Percentiles rank a stretch among this genome's conserved stretches.
Evolutionary conservation across 257 asterid species (phyloP).

Genomic region (Striga asiatica): DNA sequence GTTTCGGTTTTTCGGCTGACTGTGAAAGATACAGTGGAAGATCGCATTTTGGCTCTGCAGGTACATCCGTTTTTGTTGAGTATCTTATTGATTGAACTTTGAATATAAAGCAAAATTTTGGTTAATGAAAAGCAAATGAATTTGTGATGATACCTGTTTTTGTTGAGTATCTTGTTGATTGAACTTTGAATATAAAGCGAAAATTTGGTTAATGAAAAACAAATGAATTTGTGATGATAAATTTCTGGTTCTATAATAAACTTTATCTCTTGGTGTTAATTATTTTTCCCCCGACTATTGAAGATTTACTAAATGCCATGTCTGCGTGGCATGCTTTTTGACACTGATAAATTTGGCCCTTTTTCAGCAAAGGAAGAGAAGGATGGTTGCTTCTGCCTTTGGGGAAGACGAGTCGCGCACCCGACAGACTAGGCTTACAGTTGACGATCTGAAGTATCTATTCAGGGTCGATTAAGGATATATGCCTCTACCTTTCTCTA

Average conservation of each 20-base stretch:
- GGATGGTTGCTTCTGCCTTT: conserved; percentile 90
- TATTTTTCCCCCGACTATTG: too few relatives aligned
- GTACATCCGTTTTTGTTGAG: conserved; percentile 19
- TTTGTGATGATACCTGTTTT: not conserved
- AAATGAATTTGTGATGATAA: too few relatives aligned
- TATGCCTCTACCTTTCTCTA: not conserved
- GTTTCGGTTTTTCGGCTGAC: conserved; percentile 87
- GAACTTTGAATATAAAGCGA: too few relatives aligned
- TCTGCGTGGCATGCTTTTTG: too few relatives aligned
- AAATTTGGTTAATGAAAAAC: too few relatives aligned
- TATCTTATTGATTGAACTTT: not conserved
- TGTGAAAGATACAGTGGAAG: conserved; percentile 92
- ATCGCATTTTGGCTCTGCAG: conserved; percentile 95
- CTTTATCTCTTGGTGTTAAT: too few relatives aligned
- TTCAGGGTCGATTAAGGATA: conserved; percentile 28
- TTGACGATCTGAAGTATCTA: conserved; percentile 76
- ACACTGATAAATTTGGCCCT: too few relatives aligned
- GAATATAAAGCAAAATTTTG: too few relatives aligned
- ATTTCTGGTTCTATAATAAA: too few relatives aligned
- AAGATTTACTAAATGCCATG: too few relatives aligned
- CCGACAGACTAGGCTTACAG: conserved; percentile 70
- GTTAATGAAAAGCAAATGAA: too few relatives aligned
- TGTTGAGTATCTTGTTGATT: not conserved
- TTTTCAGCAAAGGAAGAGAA: conserved; percentile 78
- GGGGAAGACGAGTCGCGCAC: conserved; percentile 83